These are phyloP conservation scores for Hyphodiscus sp. DNA, from an alignment of 2,329 filamentous ascomycete species.

Conservation along the genomic window DNA sequence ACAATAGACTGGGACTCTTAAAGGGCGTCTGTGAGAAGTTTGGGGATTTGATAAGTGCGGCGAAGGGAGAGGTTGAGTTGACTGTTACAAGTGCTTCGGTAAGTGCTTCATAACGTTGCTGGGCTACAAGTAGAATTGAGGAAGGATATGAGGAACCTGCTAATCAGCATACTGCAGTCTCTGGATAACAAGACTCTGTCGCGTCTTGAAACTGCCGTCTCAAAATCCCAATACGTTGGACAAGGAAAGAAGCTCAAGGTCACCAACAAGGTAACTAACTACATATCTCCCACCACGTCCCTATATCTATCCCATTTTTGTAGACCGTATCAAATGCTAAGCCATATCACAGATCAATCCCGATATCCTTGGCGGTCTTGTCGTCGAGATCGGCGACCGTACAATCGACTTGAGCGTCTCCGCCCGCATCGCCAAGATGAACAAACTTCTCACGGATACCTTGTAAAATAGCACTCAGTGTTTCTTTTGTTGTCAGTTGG, in stretches of 20 bases:
- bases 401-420: conserved; percentile 97
- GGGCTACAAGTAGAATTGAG: no score
- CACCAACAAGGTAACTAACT: conserved; percentile 69
- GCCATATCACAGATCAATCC: conserved; percentile 65
- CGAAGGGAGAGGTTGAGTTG: conserved; percentile 90
- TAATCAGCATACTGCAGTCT: conserved; percentile 42
- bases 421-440: conserved; percentile 92
- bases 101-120: conserved; percentile 32
- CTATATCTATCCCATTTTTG: background rate
- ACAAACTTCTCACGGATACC: conserved; percentile 95
- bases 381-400: conserved; percentile 95
- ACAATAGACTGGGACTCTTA: conserved; percentile 87
- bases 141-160: no score
- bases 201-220: conserved; percentile 79
- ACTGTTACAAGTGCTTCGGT: conserved; percentile 85
- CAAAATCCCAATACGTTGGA: conserved; percentile 83
- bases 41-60: conserved; percentile 74
- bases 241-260: conserved; percentile 98
- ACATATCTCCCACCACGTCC: no score
- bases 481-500: conserved; percentile 27
- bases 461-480: conserved; percentile 61
- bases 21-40: conserved; percentile 85
- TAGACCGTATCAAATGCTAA: conserved; percentile 1
- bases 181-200: conserved; percentile 81
- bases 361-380: conserved; percentile 85